Evolutionary conservation across 2,329 filamentous ascomycete species (phyloP).

Genomic region (Aurifilum marmelostoma): DNA sequence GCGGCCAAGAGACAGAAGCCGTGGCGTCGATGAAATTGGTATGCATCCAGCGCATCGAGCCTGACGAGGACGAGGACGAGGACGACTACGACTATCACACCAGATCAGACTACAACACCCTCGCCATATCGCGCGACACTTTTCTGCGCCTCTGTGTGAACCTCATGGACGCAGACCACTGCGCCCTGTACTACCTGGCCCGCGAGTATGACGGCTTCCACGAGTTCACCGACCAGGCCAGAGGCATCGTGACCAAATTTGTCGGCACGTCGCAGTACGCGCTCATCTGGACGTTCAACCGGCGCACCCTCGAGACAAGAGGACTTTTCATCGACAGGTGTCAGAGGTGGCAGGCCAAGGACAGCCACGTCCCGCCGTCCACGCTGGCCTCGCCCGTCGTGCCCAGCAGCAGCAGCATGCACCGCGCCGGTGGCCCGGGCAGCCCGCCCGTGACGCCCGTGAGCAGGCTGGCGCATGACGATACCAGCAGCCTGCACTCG

Average conservation of each 20-base stretch:
- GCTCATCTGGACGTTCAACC: slow-evolving; percentile 35
- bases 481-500: background rate
- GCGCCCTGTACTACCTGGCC: slow-evolving; percentile 34
- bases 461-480: background rate
- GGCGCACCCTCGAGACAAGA: slow-evolving; percentile 26
- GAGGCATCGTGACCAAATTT: slow-evolving; percentile 32
- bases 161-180: slow-evolving; percentile 32
- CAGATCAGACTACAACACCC: slow-evolving; percentile 23
- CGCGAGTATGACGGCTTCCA: slow-evolving; percentile 36
- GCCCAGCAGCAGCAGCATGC: background rate
- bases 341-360: slow-evolving; percentile 20
- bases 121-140: slow-evolving; percentile 32
- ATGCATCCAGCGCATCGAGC: slow-evolving; percentile 24
- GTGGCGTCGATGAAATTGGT: slow-evolving; percentile 30
- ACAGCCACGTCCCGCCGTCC: background rate
- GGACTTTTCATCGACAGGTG: slow-evolving; percentile 33
- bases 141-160: slow-evolving; percentile 33
- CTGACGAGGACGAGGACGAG: background rate
- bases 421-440: background rate
- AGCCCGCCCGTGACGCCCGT: slow-evolving; percentile 11
- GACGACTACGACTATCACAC: background rate
- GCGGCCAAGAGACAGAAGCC: slow-evolving; percentile 15
- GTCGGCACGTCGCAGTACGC: slow-evolving; percentile 34
- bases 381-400: background rate
- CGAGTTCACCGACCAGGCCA: slow-evolving; percentile 29